Conservation (phyloP, 805 yeast genomes). For the Saccharomycopsis sp. region DNA sequence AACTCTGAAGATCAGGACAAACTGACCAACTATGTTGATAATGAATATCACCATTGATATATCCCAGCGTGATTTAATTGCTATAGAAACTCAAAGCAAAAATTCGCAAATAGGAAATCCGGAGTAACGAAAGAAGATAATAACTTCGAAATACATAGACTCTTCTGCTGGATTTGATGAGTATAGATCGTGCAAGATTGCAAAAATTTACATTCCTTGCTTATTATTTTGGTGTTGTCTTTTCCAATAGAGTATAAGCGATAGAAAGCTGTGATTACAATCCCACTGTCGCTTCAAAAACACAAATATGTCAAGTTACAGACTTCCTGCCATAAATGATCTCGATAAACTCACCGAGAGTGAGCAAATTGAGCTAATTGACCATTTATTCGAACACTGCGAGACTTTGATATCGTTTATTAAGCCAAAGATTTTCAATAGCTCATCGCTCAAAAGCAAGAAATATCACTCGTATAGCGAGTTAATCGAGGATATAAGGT, state of each 20-base stretch:
- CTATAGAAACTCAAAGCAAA: not conserved
- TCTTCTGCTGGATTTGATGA: too few relatives aligned
- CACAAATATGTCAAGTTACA: not conserved
- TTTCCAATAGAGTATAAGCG: too few relatives aligned
- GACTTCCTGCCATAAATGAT: not conserved
- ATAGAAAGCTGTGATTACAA: too few relatives aligned
- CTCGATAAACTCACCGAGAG: not conserved
- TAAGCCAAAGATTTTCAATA: slow-evolving; percentile 25
- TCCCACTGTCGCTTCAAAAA: too few relatives aligned
- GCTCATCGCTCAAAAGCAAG: slow-evolving; percentile 17
- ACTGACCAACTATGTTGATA: too few relatives aligned
- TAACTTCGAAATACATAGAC: not conserved
- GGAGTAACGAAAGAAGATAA: not conserved
- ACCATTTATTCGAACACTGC: slow-evolving; percentile 63
- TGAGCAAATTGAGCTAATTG: slow-evolving; percentile 37
- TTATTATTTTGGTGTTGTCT: too few relatives aligned
- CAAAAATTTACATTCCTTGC: too few relatives aligned
- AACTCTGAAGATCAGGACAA: too few relatives aligned
- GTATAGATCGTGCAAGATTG: too few relatives aligned
- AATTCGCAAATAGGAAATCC: not conserved
- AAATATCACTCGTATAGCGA: slow-evolving; percentile 27
- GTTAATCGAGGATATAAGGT: slow-evolving; percentile 42
- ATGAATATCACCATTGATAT: not conserved
- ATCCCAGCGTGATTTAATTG: not conserved
- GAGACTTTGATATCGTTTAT: slow-evolving; percentile 35